These are phyloP conservation scores for Oldenlandia corymbosa DNA, from an alignment of 257 asterid genomes.

Conservation along the genomic window DNA sequence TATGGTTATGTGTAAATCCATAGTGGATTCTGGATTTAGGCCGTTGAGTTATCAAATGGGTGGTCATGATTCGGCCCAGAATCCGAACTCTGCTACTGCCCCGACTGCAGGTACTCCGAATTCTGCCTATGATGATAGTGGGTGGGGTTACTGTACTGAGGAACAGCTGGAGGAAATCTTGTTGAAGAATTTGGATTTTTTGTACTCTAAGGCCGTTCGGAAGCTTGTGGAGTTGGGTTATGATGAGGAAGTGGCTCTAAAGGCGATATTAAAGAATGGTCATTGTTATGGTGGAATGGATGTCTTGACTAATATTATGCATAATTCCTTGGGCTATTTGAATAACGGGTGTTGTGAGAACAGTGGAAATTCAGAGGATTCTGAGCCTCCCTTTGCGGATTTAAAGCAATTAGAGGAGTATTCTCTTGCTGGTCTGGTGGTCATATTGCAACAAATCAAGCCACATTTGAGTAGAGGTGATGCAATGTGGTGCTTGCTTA, in stretches of 20 bases:
- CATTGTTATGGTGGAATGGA: conserved; percentile 89
- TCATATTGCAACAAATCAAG: conserved; percentile 77
- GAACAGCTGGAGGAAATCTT: conserved; percentile 60
- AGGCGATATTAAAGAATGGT: conserved; percentile 69
- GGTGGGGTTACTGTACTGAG: conserved; percentile 41
- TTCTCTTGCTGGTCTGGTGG: conserved; percentile 79
- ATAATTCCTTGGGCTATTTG: conserved; percentile 64
- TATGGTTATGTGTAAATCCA: conserved; percentile 20
- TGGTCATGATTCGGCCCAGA: conserved; percentile 12
- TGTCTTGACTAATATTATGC: conserved; percentile 69
- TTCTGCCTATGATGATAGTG: conserved; percentile 24
- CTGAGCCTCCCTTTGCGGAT: conserved; percentile 45
- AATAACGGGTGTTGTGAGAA: conserved; percentile 37
- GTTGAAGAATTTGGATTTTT: conserved; percentile 52
- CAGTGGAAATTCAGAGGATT: conserved; percentile 32
- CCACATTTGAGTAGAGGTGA: conserved; percentile 78
- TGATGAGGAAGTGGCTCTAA: conserved; percentile 62
- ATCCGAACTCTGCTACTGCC: neutral
- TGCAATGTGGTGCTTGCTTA: conserved; percentile 94
- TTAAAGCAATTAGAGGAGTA: conserved; percentile 80
- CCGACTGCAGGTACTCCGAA: conserved; percentile 12
- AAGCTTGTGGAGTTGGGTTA: conserved; percentile 64
- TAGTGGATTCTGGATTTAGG: conserved; percentile 28
- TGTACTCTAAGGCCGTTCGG: conserved; percentile 54
- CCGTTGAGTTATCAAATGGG: conserved; percentile 23